Evolutionary conservation across 2,329 filamentous ascomycete genomes (phyloP).

Genomic region (Ceratocystis papillata): DNA sequence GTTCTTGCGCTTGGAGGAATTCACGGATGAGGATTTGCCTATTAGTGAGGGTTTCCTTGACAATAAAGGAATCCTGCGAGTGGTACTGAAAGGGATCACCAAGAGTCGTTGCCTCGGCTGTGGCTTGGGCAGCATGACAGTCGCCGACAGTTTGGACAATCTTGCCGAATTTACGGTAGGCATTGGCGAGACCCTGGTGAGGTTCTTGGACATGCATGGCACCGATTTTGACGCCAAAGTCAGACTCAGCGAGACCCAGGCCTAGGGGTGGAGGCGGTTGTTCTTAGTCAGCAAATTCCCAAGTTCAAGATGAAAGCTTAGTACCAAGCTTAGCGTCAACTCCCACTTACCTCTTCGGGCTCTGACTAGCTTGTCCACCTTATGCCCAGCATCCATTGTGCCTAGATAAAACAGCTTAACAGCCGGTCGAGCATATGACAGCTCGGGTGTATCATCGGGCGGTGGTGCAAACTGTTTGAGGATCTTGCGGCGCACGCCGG

Average conservation of each 20-base stretch:
- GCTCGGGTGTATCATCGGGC: slow-evolving; percentile 90
- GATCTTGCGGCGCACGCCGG: slow-evolving; percentile 85
- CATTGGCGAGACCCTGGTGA: slow-evolving; percentile 74
- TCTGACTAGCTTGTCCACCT: slow-evolving; percentile 90
- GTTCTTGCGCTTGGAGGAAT: slow-evolving; percentile 79
- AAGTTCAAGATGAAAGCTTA: too few relatives aligned
- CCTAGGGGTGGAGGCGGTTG: slow-evolving; percentile 43
- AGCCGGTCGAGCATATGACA: slow-evolving; percentile 76
- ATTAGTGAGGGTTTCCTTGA: slow-evolving; percentile 96
- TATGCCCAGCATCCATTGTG: slow-evolving; percentile 94
- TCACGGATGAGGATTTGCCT: slow-evolving; percentile 93
- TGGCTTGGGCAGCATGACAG: slow-evolving; percentile 91
- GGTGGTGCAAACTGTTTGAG: slow-evolving; percentile 97
- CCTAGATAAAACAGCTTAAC: slow-evolving; percentile 95
- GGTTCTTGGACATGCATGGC: slow-evolving; percentile 82
- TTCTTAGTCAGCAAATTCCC: slow-evolving; percentile 24
- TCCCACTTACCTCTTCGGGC: slow-evolving; percentile 62
- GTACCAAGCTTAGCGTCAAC: background rate
- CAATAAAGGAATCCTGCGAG: slow-evolving; percentile 89
- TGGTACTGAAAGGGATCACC: slow-evolving; percentile 92
- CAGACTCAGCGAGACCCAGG: slow-evolving; percentile 80
- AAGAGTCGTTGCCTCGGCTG: slow-evolving; percentile 87
- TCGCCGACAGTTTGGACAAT: slow-evolving; percentile 88
- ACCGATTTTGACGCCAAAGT: slow-evolving; percentile 82
- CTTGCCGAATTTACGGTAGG: slow-evolving; percentile 90